A percentile compares a stretch with the other conserved stretches of the same genome.
Evolutionary conservation across 148 eudicot genomes (phyloP).

Genomic region (Euryodendron excelsum): DNA sequence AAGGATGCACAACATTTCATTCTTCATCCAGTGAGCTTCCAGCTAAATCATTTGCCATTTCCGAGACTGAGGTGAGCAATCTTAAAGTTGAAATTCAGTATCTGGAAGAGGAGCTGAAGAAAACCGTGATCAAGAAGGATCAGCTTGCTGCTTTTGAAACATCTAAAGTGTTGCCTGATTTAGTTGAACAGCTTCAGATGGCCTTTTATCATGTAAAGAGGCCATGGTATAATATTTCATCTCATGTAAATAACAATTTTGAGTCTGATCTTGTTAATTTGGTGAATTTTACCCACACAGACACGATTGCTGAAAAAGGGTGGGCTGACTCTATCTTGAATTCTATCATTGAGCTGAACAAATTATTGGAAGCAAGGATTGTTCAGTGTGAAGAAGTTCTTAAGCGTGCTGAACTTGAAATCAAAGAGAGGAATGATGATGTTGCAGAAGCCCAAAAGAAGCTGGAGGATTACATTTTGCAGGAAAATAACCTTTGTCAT

Average conservation of each 20-base stretch:
- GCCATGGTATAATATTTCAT: constrained; percentile 29
- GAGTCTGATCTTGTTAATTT: constrained; percentile 25
- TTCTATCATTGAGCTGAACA: constrained; percentile 37
- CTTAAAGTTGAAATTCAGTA: constrained; percentile 26
- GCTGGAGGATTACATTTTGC: constrained; percentile 23
- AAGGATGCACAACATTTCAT: constrained; percentile 22
- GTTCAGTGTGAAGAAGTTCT: constrained; percentile 28
- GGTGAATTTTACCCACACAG: constrained; percentile 14
- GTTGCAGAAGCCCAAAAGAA: constrained; percentile 30
- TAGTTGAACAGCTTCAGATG: constrained; percentile 39
- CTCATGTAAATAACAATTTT: constrained; percentile 12
- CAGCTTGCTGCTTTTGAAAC: constrained; percentile 19
- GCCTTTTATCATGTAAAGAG: constrained; percentile 36
- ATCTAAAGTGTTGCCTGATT: constrained; percentile 26
- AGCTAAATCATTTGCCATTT: constrained; percentile 12
- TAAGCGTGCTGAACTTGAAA: constrained; percentile 24
- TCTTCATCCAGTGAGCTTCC: constrained; percentile 26
- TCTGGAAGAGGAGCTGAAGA: constrained; percentile 30
- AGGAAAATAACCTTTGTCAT: constrained; percentile 19
- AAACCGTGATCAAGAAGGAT: constrained; percentile 21
- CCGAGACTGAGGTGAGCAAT: constrained; percentile 37
- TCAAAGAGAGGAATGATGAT: constrained; percentile 22
- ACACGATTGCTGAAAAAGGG: constrained; percentile 23
- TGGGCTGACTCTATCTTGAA: constrained; percentile 28
- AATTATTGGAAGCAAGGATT: constrained; percentile 43